Evolutionary conservation across 257 asterid species (phyloP).

Genomic region (Leonotis leonurus): DNA sequence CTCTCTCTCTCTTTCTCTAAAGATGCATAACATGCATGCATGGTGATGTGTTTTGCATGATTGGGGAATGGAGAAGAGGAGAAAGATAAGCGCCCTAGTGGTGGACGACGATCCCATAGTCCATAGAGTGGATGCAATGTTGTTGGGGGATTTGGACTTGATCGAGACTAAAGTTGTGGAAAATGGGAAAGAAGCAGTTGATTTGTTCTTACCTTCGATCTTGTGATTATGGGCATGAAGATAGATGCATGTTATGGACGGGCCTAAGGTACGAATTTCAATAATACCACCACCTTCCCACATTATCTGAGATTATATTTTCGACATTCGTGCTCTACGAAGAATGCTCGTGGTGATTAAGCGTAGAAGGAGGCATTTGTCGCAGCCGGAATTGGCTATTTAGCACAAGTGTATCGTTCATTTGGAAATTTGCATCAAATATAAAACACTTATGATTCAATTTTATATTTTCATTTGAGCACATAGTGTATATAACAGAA

Average conservation of each 20-base stretch:
- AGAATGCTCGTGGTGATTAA: conserved; percentile 26
- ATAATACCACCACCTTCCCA: background rate
- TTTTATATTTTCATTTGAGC: too few relatives aligned
- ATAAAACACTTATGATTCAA: too few relatives aligned
- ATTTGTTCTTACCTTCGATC: conserved; percentile 32
- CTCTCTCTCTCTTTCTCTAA: background rate
- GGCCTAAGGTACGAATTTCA: conserved; percentile 22
- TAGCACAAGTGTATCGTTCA: too few relatives aligned
- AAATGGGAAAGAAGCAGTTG: conserved; percentile 44
- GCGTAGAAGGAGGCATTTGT: conserved; percentile 27
- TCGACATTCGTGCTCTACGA: conserved; percentile 32
- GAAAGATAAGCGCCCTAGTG: conserved; percentile 27
- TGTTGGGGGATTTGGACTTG: conserved; percentile 19
- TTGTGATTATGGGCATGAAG: conserved; percentile 44
- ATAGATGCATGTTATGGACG: conserved; percentile 50
- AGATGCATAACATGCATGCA: background rate
- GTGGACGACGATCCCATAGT: conserved; percentile 41
- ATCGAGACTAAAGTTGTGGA: conserved; percentile 23
- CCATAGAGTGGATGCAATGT: conserved; percentile 23
- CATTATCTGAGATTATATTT: too few relatives aligned
- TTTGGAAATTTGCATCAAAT: too few relatives aligned
- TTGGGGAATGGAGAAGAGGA: conserved; percentile 11
- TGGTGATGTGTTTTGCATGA: background rate
- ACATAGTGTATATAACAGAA: too few relatives aligned
- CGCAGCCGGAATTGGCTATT: too few relatives aligned